phyloP scores from a whole-genome alignment of 2,329 filamentous ascomycete genomes.

The Fusarium nisikadoi region DNA sequence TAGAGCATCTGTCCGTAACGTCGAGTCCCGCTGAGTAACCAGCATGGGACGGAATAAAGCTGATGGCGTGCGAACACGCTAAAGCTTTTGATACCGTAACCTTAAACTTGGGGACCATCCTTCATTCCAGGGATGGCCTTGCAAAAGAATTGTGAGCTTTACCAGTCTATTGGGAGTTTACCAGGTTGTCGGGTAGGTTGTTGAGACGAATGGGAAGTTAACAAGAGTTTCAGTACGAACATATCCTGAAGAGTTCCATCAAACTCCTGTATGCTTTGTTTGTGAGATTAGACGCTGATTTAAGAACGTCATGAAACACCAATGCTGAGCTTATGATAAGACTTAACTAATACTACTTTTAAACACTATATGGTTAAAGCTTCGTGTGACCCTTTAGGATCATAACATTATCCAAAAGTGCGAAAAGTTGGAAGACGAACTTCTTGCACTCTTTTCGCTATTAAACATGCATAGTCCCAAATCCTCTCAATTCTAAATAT shows the following conservation, averaged over 20 bases:
- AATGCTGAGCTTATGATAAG: neutral
- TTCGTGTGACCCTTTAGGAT: neutral
- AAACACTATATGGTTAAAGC: neutral
- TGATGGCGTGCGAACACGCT: slow-evolving; percentile 1
- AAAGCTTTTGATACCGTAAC: neutral
- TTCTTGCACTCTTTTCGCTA: neutral
- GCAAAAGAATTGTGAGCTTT: neutral
- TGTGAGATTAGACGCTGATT: neutral
- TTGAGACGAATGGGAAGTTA: neutral
- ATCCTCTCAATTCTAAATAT: no score
- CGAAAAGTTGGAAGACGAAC: neutral
- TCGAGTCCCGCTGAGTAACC: neutral
- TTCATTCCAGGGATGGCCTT: neutral
- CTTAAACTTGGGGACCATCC: neutral
- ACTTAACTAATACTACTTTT: neutral
- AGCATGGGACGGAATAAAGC: neutral
- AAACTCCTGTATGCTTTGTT: neutral
- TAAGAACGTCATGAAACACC: neutral
- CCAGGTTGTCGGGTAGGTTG: neutral
- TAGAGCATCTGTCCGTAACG: slow-evolving; percentile 5
- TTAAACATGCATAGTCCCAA: neutral
- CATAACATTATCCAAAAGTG: neutral
- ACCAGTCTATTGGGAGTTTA: neutral
- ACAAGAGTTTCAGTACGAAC: neutral
- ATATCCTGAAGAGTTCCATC: neutral